These are phyloP conservation scores for Phytophthora idaei DNA, from an alignment of 352 stramenopile species.

Conservation along the genomic window DNA sequence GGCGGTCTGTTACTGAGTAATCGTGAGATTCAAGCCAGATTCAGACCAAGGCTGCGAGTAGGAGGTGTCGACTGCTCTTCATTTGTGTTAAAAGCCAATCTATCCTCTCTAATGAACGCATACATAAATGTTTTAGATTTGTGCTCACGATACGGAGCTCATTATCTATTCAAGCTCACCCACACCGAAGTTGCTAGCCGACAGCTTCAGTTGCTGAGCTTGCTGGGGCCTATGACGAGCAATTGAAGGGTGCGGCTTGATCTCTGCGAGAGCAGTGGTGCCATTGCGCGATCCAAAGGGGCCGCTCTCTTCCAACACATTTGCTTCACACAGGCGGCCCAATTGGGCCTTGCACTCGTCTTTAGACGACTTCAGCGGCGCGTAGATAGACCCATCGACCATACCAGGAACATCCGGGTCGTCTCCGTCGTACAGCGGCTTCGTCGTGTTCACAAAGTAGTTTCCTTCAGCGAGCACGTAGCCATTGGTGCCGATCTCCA, in stretches of 20 bases:
- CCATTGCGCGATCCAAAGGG: constrained; percentile 11
- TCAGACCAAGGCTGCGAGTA: too few relatives aligned
- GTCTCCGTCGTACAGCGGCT: constrained; percentile 17
- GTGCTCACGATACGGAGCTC: background rate
- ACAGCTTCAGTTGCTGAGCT: constrained; percentile 12
- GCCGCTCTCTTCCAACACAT: constrained; percentile 13
- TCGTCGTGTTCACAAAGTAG: constrained; percentile 15
- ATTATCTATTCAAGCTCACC: constrained; percentile 10
- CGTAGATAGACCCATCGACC: constrained; percentile 10
- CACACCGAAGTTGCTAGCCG: constrained; percentile 17
- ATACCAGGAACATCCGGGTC: constrained; percentile 15
- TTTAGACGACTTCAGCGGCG: constrained; percentile 7
- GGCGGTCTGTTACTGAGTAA: too few relatives aligned
- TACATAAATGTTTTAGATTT: background rate
- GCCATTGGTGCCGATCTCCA: constrained; percentile 11
- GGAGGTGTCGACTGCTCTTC: background rate
- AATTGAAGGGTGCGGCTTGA: constrained; percentile 10
- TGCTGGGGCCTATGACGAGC: background rate
- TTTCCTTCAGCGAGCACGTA: constrained; percentile 17
- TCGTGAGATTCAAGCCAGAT: too few relatives aligned
- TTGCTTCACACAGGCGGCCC: constrained; percentile 6
- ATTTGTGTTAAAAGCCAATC: background rate
- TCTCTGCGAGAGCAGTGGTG: constrained; percentile 4
- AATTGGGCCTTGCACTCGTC: constrained; percentile 11
- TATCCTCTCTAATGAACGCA: constrained; percentile 3